phyloP scores from a whole-genome alignment of 148 eudicot genomes.

The Salicornia ramosissima region DNA sequence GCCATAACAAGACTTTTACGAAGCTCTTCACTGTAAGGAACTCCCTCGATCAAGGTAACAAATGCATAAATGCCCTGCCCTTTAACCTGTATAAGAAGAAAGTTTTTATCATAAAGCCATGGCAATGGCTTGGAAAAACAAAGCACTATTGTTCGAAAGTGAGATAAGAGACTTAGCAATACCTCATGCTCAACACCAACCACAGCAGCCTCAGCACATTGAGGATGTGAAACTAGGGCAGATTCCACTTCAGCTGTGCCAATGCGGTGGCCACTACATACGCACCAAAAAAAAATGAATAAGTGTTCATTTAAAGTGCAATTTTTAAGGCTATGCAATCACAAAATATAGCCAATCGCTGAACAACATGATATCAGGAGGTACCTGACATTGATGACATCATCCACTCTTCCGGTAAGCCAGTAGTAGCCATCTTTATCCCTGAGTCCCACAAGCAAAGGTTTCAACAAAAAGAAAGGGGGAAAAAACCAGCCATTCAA shows the following conservation, averaged over 20 bases:
- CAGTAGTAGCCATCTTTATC: conserved; percentile 98
- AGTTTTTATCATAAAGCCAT: background rate
- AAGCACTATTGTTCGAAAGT: background rate
- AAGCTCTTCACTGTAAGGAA: conserved; percentile 87
- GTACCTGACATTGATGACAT: conserved; percentile 99
- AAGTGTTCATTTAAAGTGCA: no score
- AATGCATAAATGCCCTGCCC: conserved; percentile 98
- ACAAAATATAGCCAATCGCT: background rate
- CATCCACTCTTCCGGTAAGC: conserved; percentile 99
- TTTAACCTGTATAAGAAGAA: conserved; percentile 52
- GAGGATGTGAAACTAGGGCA: conserved; percentile 93
- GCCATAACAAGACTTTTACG: conserved; percentile 66
- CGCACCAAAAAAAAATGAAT: no score
- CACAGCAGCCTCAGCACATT: conserved; percentile 99
- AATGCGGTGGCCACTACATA: conserved; percentile 95
- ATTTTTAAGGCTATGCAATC: no score
- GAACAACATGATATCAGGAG: conserved; percentile 1
- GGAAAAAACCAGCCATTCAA: background rate
- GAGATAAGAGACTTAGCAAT: conserved; percentile 6
- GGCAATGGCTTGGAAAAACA: background rate
- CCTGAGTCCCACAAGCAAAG: conserved; percentile 38
- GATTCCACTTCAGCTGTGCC: conserved; percentile 99
- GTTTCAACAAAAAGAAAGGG: conserved; percentile 9
- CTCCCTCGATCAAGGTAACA: conserved; percentile 88
- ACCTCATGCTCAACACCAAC: conserved; percentile 99